Conservation (phyloP, 805 yeast species). For the Grigorovia humatica region DNA sequence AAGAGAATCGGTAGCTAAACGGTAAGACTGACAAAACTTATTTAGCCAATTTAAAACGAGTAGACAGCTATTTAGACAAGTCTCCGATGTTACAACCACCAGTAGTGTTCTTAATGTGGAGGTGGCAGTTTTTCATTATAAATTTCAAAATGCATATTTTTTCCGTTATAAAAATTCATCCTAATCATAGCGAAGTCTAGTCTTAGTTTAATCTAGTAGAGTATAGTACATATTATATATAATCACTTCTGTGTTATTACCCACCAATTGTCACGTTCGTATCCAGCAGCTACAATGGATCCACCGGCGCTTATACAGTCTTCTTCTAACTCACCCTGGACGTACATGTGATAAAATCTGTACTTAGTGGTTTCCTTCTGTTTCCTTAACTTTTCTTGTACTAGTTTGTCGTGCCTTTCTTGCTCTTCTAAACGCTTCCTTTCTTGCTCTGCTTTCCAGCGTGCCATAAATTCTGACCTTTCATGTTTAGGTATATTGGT, state of each 20-base stretch:
- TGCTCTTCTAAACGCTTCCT: slow-evolving; percentile 13
- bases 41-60: too few relatives aligned
- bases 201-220: too few relatives aligned
- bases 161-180: too few relatives aligned
- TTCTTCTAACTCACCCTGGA: slow-evolving; percentile 67
- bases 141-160: too few relatives aligned
- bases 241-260: slow-evolving; percentile 33
- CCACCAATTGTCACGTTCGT: slow-evolving; percentile 96
- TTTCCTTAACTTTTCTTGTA: slow-evolving; percentile 11
- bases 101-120: too few relatives aligned
- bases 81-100: too few relatives aligned
- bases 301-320: slow-evolving; percentile 71
- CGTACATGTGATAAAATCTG: slow-evolving; percentile 82
- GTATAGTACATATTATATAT: not conserved
- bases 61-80: too few relatives aligned
- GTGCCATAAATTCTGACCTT: slow-evolving; percentile 19
- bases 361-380: slow-evolving; percentile 43
- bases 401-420: slow-evolving; percentile 10
- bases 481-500: slow-evolving; percentile 19
- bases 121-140: too few relatives aligned
- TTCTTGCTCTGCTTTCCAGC: slow-evolving; percentile 24
- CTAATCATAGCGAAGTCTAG: too few relatives aligned
- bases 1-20: too few relatives aligned
- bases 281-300: slow-evolving; percentile 56
- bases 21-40: too few relatives aligned